Percentiles rank a stretch among this genome's conserved stretches.
phyloP scores from a whole-genome alignment of 768 basidiomycete genomes.

The Phylloporus sp. region DNA sequence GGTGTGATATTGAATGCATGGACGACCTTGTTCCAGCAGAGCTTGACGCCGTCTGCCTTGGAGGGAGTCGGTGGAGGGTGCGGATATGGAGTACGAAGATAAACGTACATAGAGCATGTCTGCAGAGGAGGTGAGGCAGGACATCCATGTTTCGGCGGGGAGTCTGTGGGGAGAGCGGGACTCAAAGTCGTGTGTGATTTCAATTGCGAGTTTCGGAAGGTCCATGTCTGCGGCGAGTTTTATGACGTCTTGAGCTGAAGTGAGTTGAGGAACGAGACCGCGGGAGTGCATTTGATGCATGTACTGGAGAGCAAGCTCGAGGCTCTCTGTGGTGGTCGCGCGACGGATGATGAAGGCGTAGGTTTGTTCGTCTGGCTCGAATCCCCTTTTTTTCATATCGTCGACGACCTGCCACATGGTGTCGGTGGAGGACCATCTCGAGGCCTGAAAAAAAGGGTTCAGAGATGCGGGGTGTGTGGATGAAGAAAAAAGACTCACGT shows the following conservation, averaged over 20 bases:
- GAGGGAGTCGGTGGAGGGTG: neutral
- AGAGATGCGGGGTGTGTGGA: too few species aligned
- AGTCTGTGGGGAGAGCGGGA: conserved; percentile 47
- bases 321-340: conserved; percentile 41
- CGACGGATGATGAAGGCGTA: conserved; percentile 52
- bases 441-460: conserved; percentile 37
- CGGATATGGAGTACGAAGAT: neutral
- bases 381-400: conserved; percentile 47
- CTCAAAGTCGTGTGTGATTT: conserved; percentile 63
- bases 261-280: conserved; percentile 46
- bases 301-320: conserved; percentile 62
- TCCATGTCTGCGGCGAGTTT: conserved; percentile 47
- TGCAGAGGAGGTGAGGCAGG: conserved; percentile 61
- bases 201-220: conserved; percentile 64
- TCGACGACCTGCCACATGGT: conserved; percentile 47
- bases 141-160: conserved; percentile 54
- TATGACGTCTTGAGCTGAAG: conserved; percentile 49
- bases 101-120: conserved; percentile 61
- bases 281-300: conserved; percentile 53
- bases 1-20: conserved; percentile 49
- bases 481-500: too few species aligned
- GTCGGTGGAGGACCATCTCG: conserved; percentile 33
- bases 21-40: conserved; percentile 59
- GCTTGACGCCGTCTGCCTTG: conserved; percentile 64
- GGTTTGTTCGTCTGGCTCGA: conserved; percentile 48